Evolutionary conservation across 805 yeast species (phyloP).

Genomic region (Wickerhamomyces queroliae): DNA sequence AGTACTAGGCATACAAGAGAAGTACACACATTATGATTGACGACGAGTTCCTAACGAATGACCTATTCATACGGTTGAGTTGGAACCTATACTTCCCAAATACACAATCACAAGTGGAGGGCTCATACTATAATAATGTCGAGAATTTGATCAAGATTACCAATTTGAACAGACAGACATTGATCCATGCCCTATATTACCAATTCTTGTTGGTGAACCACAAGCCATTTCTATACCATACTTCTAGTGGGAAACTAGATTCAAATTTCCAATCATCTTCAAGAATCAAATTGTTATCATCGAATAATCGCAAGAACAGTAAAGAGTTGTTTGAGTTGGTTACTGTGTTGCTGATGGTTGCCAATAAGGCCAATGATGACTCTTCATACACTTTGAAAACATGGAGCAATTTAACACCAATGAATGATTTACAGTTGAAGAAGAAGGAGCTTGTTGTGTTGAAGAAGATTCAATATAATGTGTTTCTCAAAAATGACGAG

Average conservation of each 20-base stretch:
- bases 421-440: slow-evolving; percentile 10
- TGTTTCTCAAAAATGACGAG: slow-evolving; percentile 11
- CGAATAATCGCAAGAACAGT: not conserved
- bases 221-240: slow-evolving; percentile 5
- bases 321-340: slow-evolving; percentile 11
- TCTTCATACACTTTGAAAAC: slow-evolving; percentile 46
- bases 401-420: slow-evolving; percentile 31
- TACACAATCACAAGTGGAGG: not conserved
- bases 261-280: slow-evolving; percentile 1
- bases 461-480: slow-evolving; percentile 17
- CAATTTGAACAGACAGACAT: slow-evolving; percentile 9
- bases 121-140: slow-evolving; percentile 6
- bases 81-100: not conserved
- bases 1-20: too few relatives aligned
- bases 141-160: slow-evolving; percentile 13
- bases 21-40: too few relatives aligned
- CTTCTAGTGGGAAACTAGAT: not conserved
- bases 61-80: not conserved
- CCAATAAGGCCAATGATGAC: slow-evolving; percentile 43
- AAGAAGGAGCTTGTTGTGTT: slow-evolving; percentile 14
- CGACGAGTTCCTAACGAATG: not conserved
- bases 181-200: slow-evolving; percentile 17
- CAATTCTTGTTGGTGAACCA: slow-evolving; percentile 11
- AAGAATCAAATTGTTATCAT: slow-evolving; percentile 9
- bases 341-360: slow-evolving; percentile 29